A percentile compares a stretch with the other conserved stretches of the same genome.
Evolutionary conservation across 2,329 filamentous ascomycete species (phyloP).

Genomic region (Phialophora tarda): DNA sequence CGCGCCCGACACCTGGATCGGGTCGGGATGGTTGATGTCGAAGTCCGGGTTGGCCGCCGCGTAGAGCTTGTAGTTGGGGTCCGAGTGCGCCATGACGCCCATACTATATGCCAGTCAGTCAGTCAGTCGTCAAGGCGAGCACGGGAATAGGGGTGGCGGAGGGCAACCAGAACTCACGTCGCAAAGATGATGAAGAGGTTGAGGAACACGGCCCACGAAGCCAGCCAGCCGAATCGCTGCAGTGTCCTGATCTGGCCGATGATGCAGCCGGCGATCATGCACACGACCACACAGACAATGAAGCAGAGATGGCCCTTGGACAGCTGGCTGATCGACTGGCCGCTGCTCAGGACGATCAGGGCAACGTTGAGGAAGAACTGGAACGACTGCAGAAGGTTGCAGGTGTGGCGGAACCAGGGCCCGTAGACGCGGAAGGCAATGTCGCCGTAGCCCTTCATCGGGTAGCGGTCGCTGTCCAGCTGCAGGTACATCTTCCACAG

Average conservation of each 20-base stretch:
- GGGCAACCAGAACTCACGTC: slow-evolving; percentile 40
- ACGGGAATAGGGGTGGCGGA: too few relatives aligned
- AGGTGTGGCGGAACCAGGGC: slow-evolving; percentile 44
- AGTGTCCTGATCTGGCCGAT: slow-evolving; percentile 63
- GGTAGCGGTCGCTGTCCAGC: slow-evolving; percentile 51
- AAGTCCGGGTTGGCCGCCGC: slow-evolving; percentile 45
- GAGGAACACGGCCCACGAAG: slow-evolving; percentile 62
- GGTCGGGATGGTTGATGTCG: slow-evolving; percentile 51
- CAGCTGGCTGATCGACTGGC: slow-evolving; percentile 61
- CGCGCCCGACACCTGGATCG: slow-evolving; percentile 41
- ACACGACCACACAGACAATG: slow-evolving; percentile 59
- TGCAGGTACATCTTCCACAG: slow-evolving; percentile 50
- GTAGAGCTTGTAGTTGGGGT: slow-evolving; percentile 55
- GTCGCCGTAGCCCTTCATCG: slow-evolving; percentile 50
- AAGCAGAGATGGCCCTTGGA: slow-evolving; percentile 59
- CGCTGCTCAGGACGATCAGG: slow-evolving; percentile 60
- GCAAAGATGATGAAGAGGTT: slow-evolving; percentile 63
- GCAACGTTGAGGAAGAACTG: slow-evolving; percentile 58
- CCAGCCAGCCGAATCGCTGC: slow-evolving; percentile 60
- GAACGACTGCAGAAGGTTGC: slow-evolving; percentile 49
- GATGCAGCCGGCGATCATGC: slow-evolving; percentile 58
- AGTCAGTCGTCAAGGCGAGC: background rate
- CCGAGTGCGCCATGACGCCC: slow-evolving; percentile 57
- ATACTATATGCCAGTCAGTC: slow-evolving; percentile 45
- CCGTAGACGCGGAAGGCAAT: slow-evolving; percentile 51